Percentiles rank a stretch among this genome's conserved stretches.
Evolutionary conservation across 768 basidiomycete species (phyloP).

Genomic region (Sporobolomyces phaffii): DNA sequence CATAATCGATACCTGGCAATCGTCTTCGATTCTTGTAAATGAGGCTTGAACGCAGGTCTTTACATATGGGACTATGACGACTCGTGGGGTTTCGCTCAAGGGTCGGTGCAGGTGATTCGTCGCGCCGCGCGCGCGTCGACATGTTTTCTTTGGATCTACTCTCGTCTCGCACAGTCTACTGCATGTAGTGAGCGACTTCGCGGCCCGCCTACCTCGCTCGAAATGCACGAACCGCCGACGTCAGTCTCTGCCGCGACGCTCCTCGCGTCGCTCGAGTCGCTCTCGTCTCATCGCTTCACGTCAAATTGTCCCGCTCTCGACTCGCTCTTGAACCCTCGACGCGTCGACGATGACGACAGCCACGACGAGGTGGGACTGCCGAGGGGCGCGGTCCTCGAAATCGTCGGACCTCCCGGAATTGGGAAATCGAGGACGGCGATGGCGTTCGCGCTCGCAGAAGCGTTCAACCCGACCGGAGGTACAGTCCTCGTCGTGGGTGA

Average conservation of each 20-base stretch:
- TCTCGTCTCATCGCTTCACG: slow-evolving; percentile 13
- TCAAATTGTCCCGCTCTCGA: slow-evolving; percentile 17
- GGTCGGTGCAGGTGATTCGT: too few species aligned
- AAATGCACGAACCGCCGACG: slow-evolving; percentile 14
- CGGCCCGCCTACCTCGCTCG: too few species aligned
- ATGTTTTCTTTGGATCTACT: too few species aligned
- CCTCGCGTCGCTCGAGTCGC: neutral
- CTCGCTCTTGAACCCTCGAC: slow-evolving; percentile 11
- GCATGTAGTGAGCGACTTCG: too few species aligned
- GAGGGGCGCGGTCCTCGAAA: slow-evolving; percentile 13
- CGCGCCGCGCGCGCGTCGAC: too few species aligned
- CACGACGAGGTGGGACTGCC: neutral
- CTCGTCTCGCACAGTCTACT: neutral
- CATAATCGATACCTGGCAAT: too few species aligned
- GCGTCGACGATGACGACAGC: neutral
- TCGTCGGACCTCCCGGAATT: slow-evolving; percentile 25
- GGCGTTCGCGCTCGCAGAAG: slow-evolving; percentile 16
- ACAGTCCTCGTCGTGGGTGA: slow-evolving; percentile 16
- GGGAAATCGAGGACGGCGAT: slow-evolving; percentile 22
- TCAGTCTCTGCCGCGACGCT: slow-evolving; percentile 16
- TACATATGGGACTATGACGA: too few species aligned
- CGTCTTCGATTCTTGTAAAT: too few species aligned
- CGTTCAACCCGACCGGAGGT: slow-evolving; percentile 4
- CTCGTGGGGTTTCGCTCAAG: too few species aligned
- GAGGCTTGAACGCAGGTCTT: too few species aligned